Evolutionary conservation across 2,329 filamentous ascomycete species (phyloP).

Genomic region (Orbilia oligospora): DNA sequence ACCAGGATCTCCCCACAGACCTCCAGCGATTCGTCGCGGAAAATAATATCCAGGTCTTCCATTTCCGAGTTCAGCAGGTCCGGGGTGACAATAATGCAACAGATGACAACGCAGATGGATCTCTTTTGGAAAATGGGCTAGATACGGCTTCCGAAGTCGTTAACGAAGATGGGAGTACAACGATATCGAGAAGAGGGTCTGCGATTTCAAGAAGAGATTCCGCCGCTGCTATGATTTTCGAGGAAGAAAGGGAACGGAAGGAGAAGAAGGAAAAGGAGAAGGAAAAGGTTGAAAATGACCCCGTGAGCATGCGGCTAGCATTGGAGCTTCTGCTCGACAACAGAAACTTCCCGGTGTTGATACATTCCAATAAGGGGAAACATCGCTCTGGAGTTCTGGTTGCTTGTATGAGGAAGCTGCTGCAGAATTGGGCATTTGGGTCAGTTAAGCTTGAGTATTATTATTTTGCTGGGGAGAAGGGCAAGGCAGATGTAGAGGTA

Average conservation of each 20-base stretch:
- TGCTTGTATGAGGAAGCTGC: constrained; percentile 63
- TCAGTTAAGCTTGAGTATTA: constrained; percentile 63
- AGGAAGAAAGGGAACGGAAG: constrained; percentile 4
- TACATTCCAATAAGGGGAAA: constrained; percentile 64
- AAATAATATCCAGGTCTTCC: constrained; percentile 59
- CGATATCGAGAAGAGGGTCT: background rate
- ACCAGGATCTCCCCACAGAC: constrained; percentile 62
- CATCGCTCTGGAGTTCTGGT: constrained; percentile 64
- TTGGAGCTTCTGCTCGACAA: constrained; percentile 62
- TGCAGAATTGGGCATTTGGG: constrained; percentile 63
- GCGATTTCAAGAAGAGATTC: constrained; percentile 1
- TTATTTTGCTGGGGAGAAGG: constrained; percentile 64
- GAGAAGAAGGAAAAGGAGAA: constrained; percentile 29
- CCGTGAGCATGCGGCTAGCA: constrained; percentile 59
- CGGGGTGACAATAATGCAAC: constrained; percentile 11
- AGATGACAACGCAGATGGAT: constrained; percentile 20
- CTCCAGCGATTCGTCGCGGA: constrained; percentile 60
- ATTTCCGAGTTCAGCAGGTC: constrained; percentile 53
- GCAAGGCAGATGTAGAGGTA: constrained; percentile 64
- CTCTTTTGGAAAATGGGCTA: constrained; percentile 5
- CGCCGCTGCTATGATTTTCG: background rate
- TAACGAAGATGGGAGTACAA: background rate
- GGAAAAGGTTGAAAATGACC: constrained; percentile 62
- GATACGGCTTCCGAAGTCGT: background rate
- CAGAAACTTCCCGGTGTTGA: constrained; percentile 63